Evolutionary conservation across 1,139 yeast species (phyloP), one percentile per base, ranked within the genome.

Genomic region (Suhomyces yuchorum): DNA sequence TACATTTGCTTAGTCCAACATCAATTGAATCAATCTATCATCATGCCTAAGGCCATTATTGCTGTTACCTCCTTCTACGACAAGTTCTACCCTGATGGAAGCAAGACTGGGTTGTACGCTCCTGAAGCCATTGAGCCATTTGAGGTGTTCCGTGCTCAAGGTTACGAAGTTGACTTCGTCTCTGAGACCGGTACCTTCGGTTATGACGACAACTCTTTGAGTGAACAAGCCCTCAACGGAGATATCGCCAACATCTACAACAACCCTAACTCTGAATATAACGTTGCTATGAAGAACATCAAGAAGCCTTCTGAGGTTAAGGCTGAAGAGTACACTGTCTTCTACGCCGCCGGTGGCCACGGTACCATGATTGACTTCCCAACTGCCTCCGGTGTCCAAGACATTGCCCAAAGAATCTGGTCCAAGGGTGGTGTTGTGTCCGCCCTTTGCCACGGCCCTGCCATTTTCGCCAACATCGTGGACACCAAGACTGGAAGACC

Each of bases 341-440:
- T 62, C 51, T 59, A 49, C 36, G 65, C 63, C n/a, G 54, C 65
- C 19, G 64, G 58, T 17, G 66, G 66, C 9, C 64, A 62, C 42
- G 66, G 58, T 4, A 50, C 59, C 4, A 40, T 57, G 38, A 58
- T 56, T 40, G 66, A 61, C 49, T 60, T 53, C 50, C 65, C 66
- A 9, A 51, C 42, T 22, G 61, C 65, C 8, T 43, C 40, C 7
- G 61, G 51, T 9, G 51, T 61, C 46, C 59, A 57, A 37, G 19
- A 42, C 11, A 43, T 59, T 37, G 62, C 58, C 4, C 51, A 49
- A 39, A 41, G 42, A n/a, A 55, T 60, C 20, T 57, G 52, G 48
- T 40, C 54, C 34, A 44, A 53, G 5, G 57, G 55, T 2, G 63
- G 63, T 12, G 59, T 59, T 6, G 53, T 61, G n/a, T 54, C 63